A percentile compares a stretch with the other conserved stretches of the same genome.
phyloP scores from a whole-genome alignment of 2,329 filamentous ascomycete species.

The Botryotinia narcissicola region DNA sequence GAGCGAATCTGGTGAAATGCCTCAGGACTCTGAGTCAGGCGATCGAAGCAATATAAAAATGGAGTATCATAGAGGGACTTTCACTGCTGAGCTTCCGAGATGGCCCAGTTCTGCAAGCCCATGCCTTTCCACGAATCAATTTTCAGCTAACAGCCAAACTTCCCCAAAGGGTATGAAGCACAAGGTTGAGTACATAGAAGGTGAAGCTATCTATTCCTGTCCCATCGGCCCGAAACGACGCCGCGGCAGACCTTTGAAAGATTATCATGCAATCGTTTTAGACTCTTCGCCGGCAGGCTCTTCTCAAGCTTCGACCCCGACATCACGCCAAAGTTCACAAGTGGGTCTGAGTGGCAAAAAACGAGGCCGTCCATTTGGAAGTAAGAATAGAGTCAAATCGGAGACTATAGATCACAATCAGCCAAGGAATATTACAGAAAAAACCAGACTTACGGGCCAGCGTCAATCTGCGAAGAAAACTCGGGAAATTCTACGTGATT shows the following conservation, averaged over 20 bases:
- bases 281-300: background rate
- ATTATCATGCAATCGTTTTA: background rate
- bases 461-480: background rate
- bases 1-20: background rate
- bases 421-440: background rate
- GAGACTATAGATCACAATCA: background rate
- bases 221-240: slow-evolving; percentile 10
- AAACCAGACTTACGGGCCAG: background rate
- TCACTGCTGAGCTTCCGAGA: background rate
- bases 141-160: background rate
- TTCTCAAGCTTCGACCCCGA: background rate
- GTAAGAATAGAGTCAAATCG: background rate
- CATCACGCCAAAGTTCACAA: background rate
- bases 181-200: background rate
- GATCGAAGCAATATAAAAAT: background rate
- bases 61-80: background rate
- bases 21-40: too few relatives aligned
- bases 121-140: background rate
- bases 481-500: background rate
- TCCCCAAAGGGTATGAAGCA: background rate
- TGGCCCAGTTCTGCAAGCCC: background rate
- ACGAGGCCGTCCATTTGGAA: slow-evolving; percentile 3
- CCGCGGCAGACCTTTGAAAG: background rate
- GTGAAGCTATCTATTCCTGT: background rate
- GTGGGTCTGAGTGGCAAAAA: background rate